These are phyloP conservation scores for Plenodomus biglobosus DNA, from an alignment of 2,329 filamentous ascomycete species.

Conservation along the genomic window DNA sequence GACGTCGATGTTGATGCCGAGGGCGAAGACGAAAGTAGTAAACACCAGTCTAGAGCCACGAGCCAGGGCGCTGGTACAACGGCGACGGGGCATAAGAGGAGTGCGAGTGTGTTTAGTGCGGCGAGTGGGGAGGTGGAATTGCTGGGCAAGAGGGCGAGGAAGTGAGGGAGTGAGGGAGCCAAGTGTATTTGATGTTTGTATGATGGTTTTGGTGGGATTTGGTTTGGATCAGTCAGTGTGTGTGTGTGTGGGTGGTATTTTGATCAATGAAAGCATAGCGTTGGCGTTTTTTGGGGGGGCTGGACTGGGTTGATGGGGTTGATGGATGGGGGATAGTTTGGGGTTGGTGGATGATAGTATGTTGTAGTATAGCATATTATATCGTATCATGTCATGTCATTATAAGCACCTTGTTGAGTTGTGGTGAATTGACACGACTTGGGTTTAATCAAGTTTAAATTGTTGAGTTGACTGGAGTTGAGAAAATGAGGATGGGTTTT, in stretches of 20 bases:
- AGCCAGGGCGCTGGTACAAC: constrained; percentile 16
- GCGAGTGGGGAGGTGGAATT: constrained; percentile 14
- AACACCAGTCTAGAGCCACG: constrained; percentile 32
- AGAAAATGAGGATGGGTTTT: too few relatives aligned
- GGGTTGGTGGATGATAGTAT: too few relatives aligned
- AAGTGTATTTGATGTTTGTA: too few relatives aligned
- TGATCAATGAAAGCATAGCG: constrained; percentile 23
- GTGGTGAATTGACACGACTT: too few relatives aligned
- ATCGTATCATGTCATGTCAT: too few relatives aligned
- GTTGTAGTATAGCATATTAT: too few relatives aligned
- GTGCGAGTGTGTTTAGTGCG: constrained; percentile 70
- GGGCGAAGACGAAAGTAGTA: constrained; percentile 37
- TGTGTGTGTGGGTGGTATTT: too few relatives aligned
- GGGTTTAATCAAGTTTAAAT: too few relatives aligned
- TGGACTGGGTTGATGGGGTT: too few relatives aligned
- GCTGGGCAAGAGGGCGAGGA: constrained; percentile 34
- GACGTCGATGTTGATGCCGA: constrained; percentile 34
- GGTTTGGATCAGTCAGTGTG: background rate
- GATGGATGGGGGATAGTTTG: too few relatives aligned
- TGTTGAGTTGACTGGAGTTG: too few relatives aligned
- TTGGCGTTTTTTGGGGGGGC: constrained; percentile 18
- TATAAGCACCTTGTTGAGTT: too few relatives aligned
- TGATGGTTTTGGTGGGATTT: background rate
- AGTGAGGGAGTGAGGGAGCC: constrained; percentile 16
- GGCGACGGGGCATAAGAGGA: constrained; percentile 64